A percentile compares a stretch with the other conserved stretches of the same genome.
Evolutionary conservation across 495 filamentous ascomycete genomes (phyloP).

Genomic region (Talaromyces borbonicus): DNA sequence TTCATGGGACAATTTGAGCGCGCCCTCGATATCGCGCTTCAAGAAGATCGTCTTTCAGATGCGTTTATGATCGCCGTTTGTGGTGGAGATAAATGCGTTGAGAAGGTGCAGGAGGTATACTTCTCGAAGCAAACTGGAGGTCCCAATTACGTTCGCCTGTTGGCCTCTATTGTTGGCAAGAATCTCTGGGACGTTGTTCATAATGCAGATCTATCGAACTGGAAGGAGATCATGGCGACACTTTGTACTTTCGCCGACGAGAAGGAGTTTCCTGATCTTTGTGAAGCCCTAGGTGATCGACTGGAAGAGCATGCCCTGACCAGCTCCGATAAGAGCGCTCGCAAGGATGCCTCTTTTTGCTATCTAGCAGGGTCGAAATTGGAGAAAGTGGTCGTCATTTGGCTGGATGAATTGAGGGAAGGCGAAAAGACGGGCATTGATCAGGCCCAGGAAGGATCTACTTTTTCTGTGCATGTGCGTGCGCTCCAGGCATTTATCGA

Average conservation of each 20-base stretch:
- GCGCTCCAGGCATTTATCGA: slow-evolving; percentile 90
- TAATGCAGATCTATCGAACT: slow-evolving; percentile 84
- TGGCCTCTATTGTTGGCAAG: slow-evolving; percentile 88
- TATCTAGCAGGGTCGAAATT: slow-evolving; percentile 91
- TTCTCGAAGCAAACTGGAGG: slow-evolving; percentile 70
- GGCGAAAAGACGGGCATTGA: slow-evolving; percentile 65
- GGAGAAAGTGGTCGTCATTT: slow-evolving; percentile 91
- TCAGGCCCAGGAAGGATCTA: slow-evolving; percentile 56
- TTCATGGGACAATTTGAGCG: slow-evolving; percentile 86
- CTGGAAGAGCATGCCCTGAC: slow-evolving; percentile 58
- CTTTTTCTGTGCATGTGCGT: slow-evolving; percentile 84
- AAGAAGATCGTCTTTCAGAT: slow-evolving; percentile 84
- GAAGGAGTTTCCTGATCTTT: slow-evolving; percentile 89
- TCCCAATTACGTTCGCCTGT: slow-evolving; percentile 84
- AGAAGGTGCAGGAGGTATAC: slow-evolving; percentile 88
- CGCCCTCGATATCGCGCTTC: slow-evolving; percentile 77
- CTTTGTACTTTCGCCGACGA: slow-evolving; percentile 90
- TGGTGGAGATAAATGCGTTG: slow-evolving; percentile 85
- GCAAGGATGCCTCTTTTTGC: slow-evolving; percentile 91
- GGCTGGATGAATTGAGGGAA: slow-evolving; percentile 81
- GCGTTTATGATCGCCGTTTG: slow-evolving; percentile 98
- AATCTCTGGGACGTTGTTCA: slow-evolving; percentile 98
- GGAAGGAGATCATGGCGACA: slow-evolving; percentile 94
- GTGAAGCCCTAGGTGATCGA: slow-evolving; percentile 88
- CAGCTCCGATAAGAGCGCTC: slow-evolving; percentile 40